Evolutionary conservation across 2,329 filamentous ascomycete species (phyloP), one percentile per base, ranked within the genome.

Genomic region (Xylaria polymorpha): DNA sequence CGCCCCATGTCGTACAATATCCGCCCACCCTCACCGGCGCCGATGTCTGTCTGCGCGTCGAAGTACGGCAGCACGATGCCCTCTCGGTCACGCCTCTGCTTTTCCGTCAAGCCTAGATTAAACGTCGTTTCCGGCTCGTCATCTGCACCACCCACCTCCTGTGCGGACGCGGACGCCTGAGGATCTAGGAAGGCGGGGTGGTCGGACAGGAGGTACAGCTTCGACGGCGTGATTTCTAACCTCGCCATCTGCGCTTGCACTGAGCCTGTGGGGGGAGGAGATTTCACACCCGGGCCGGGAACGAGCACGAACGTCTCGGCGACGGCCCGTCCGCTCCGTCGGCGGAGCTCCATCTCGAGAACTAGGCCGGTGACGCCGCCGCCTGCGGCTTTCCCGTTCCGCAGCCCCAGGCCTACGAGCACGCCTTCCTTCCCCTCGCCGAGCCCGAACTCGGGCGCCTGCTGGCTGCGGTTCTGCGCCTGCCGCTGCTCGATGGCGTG

Each of bases 1-100:
- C 90, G 88, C 1, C 94, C 95, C 92, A 98, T 97, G 75, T 98
- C 95, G 79, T 99, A 99, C 76, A 99, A 78, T 73, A 99, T 99
- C 69, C 95, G 87, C 0, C 96, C 96, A 4, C 96, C 95, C 76
- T 97, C 94, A 0, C 94, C 94, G 0, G 88, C 87, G 0, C 90
- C 91, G 61, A 90, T 87, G 57, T 91, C 91, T 62, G 90, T 93
- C 85, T 99, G 96, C 29, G 96, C 96, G 83, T 99, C 96, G 81
- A 97, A 98, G 79, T 99, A 98, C 18, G 96, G 96, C 80, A 98
- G 79, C 48, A 98, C 92, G 9, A 99, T 93, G 0, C 92, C 93
- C 76, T 98, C 95, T 32, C 96, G 85, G 60, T 97, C 95, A 72
- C 87, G 86, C 74, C 92, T 88, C 83, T 99, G 96, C 83, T 96